phyloP scores from a whole-genome alignment of 2,329 filamentous ascomycete species.

The Phialemonium atrogriseum region DNA sequence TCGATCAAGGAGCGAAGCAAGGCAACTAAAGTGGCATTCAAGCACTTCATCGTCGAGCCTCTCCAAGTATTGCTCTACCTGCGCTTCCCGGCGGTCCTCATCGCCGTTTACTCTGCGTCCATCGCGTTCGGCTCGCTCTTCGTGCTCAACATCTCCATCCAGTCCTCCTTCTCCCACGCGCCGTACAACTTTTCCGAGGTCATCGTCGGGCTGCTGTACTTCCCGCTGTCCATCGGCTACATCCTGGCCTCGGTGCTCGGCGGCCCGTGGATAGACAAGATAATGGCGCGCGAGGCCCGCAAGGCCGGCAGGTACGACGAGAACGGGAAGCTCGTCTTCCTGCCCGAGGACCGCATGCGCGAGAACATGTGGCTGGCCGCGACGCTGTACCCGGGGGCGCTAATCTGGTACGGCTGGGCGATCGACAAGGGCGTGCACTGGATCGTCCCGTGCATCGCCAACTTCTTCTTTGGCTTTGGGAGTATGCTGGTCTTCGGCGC shows the following conservation, averaged over 20 bases:
- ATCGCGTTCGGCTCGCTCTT: constrained; percentile 71
- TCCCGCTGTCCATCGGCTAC: constrained; percentile 70
- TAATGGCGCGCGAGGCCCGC: constrained; percentile 71
- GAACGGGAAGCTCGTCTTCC: constrained; percentile 55
- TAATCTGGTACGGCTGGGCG: constrained; percentile 75
- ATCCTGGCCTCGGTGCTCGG: constrained; percentile 59
- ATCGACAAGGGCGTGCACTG: constrained; percentile 56
- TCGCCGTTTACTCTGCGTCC: constrained; percentile 66
- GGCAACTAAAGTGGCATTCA: constrained; percentile 42
- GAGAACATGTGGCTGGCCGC: constrained; percentile 75
- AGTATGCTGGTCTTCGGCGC: constrained; percentile 72
- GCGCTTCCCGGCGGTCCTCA: constrained; percentile 62
- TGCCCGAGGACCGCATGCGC: constrained; percentile 73
- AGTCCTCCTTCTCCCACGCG: constrained; percentile 55
- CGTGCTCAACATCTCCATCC: constrained; percentile 68
- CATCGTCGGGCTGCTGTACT: constrained; percentile 67
- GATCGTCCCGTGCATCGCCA: constrained; percentile 54
- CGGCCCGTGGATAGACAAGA: constrained; percentile 69
- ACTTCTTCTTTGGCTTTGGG: constrained; percentile 67
- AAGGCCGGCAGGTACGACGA: constrained; percentile 61
- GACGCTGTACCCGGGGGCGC: constrained; percentile 57
- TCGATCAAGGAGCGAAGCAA: constrained; percentile 51
- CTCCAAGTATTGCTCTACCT: constrained; percentile 63
- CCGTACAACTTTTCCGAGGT: constrained; percentile 64
- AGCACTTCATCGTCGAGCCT: constrained; percentile 62